Evolutionary conservation across 2,329 filamentous ascomycete species (phyloP).

Genomic region (Torrubiella hemipterigena): DNA sequence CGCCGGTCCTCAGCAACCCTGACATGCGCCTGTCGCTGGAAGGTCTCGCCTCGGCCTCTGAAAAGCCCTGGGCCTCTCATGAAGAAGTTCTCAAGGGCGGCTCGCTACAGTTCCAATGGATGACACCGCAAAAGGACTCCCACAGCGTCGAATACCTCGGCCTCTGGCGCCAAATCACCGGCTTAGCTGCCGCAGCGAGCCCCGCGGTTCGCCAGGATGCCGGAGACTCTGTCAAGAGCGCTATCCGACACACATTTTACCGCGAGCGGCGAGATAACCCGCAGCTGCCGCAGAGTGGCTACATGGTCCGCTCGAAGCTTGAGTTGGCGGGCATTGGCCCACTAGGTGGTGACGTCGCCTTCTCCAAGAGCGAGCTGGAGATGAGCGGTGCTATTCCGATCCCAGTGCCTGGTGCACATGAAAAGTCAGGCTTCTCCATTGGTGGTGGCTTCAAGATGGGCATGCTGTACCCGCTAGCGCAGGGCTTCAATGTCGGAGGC

Average conservation of each 20-base stretch:
- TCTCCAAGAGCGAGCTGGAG: conserved; percentile 85
- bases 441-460: conserved; percentile 74
- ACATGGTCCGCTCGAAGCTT: conserved; percentile 63
- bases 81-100: conserved; percentile 79
- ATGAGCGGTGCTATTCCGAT: conserved; percentile 65
- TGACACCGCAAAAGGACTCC: conserved; percentile 48
- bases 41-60: conserved; percentile 68
- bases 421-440: conserved; percentile 67
- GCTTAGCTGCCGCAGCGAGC: conserved; percentile 62
- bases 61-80: conserved; percentile 89
- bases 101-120: conserved; percentile 65
- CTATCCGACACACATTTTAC: conserved; percentile 68
- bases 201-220: conserved; percentile 74
- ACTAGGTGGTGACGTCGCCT: conserved; percentile 80
- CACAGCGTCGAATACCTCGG: conserved; percentile 74
- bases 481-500: conserved; percentile 39
- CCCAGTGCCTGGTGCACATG: conserved; percentile 53
- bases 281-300: conserved; percentile 71
- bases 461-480: conserved; percentile 68
- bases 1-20: conserved; percentile 74
- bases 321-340: conserved; percentile 84
- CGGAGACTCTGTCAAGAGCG: conserved; percentile 83
- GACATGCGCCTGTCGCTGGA: conserved; percentile 70
- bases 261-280: conserved; percentile 75
- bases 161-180: conserved; percentile 81